Evolutionary conservation across 805 yeast genomes (phyloP), one percentile per base, ranked within the genome.

Genomic region (Teunomyces barrocoloradensis): DNA sequence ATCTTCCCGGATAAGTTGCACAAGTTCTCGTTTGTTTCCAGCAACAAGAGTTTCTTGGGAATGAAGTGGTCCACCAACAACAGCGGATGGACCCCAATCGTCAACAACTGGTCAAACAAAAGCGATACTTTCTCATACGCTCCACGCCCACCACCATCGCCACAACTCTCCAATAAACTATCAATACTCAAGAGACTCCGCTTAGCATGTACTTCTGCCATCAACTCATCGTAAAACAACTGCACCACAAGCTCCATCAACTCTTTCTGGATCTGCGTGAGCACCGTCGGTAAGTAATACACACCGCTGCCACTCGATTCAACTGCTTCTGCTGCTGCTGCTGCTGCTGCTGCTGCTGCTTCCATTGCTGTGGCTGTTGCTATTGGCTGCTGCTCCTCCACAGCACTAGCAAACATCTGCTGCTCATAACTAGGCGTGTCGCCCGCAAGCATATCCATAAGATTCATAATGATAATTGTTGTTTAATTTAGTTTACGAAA

Each of bases 21-120:
- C 42, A 85, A 65, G 41, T 77, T 63, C 45, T 79, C 82, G 49
- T 79, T 84, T 1, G 86, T 73, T 53, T 84, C 87, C 82, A 82
- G 79, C 33, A 85, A 66, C 12, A 87, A 60, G 52, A 86, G 66
- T 47, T 83, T 84, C 53, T 81, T 81, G 6, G 94, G 90, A 61
- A 86, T 82, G 55, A 81, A 87, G 62, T 87, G 94, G 53, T 85
- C 87, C 27, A 87, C 91, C 37, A 87, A 61, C 34, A 87, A 65
- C 36, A 85, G 80, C 2, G 92, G 89, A 63, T 87, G 91, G 55
- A 78, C 81, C 3, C 78, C 69, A 0, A 83, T 65, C n/a, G 75
- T 73, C 32, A 70, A 58, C 4, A 84, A 59, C 53, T 78, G 82
- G 5, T 74, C 70, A 38, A 71, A 61, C 46, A 78, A 58, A 47